Conservation (phyloP, 805 yeast species). For the Candida schatavii region DNA sequence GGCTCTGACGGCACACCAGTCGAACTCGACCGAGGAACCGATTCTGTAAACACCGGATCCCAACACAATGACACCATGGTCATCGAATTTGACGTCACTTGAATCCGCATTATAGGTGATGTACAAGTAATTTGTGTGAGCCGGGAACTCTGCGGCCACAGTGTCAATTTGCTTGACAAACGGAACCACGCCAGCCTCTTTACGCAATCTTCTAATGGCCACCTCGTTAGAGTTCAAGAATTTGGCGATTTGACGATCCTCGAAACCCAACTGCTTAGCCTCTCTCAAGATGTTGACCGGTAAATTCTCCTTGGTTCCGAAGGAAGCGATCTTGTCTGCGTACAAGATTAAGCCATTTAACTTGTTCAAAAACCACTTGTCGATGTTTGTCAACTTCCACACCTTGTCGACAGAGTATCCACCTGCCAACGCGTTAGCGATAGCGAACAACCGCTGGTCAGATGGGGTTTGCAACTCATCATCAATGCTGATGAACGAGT, state of each 20-base stretch:
- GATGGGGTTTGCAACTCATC: conserved; percentile 92
- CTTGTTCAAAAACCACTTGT: conserved; percentile 94
- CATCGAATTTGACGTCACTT: conserved; percentile 84
- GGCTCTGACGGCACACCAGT: conserved; percentile 99
- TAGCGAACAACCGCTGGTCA: conserved; percentile 94
- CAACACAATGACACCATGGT: conserved; percentile 90
- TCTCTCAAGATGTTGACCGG: conserved; percentile 65
- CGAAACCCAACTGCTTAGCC: conserved; percentile 96
- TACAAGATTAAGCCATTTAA: conserved; percentile 71
- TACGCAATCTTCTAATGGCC: conserved; percentile 85
- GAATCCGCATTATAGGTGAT: conserved; percentile 91
- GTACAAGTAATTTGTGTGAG: conserved; percentile 89
- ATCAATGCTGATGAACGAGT: conserved; percentile 91
- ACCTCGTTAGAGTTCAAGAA: conserved; percentile 87
- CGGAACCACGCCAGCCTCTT: conserved; percentile 83
- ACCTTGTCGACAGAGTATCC: conserved; percentile 92
- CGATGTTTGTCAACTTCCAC: conserved; percentile 88
- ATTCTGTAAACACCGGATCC: conserved; percentile 99
- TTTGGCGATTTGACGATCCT: conserved; percentile 93
- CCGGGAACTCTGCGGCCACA: conserved; percentile 99
- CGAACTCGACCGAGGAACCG: conserved; percentile 98
- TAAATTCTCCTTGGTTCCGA: conserved; percentile 55
- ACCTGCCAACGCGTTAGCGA: conserved; percentile 87
- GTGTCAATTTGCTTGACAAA: conserved; percentile 97
- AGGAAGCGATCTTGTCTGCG: conserved; percentile 58